These are phyloP conservation scores for Biscogniauxia mediterranea DNA, from an alignment of 2,329 filamentous ascomycete species.

Conservation along the genomic window DNA sequence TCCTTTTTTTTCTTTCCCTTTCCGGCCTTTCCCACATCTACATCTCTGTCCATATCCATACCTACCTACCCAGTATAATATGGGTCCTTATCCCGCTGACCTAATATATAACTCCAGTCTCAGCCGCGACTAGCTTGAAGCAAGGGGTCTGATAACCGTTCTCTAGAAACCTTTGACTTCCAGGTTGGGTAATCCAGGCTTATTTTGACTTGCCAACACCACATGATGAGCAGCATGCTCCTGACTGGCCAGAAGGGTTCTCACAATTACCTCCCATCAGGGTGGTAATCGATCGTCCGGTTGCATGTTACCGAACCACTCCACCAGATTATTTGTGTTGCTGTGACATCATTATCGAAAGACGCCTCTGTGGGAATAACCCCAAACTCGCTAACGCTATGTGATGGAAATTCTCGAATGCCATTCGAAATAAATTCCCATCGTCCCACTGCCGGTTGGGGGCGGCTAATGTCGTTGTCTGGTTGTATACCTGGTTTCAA, in stretches of 20 bases:
- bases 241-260: not conserved
- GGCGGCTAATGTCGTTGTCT: conserved; percentile 18
- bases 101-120: no score
- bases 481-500: conserved; percentile 10
- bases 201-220: not conserved
- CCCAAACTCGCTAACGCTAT: not conserved
- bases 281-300: not conserved
- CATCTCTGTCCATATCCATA: no score
- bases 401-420: conserved; percentile 10
- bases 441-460: conserved; percentile 19
- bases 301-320: not conserved
- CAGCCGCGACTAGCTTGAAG: not conserved
- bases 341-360: conserved; percentile 25
- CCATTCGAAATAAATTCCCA: conserved; percentile 8
- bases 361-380: conserved; percentile 7
- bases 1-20: no score
- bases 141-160: not conserved
- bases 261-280: not conserved
- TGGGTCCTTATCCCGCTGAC: no score
- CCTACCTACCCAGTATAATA: no score
- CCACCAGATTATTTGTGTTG: conserved; percentile 5
- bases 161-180: not conserved
- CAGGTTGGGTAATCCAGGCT: not conserved
- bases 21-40: no score
- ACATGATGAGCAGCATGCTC: not conserved